Conservation (phyloP, 2,329 filamentous ascomycete species). For the Paramyrothecium roridum region DNA sequence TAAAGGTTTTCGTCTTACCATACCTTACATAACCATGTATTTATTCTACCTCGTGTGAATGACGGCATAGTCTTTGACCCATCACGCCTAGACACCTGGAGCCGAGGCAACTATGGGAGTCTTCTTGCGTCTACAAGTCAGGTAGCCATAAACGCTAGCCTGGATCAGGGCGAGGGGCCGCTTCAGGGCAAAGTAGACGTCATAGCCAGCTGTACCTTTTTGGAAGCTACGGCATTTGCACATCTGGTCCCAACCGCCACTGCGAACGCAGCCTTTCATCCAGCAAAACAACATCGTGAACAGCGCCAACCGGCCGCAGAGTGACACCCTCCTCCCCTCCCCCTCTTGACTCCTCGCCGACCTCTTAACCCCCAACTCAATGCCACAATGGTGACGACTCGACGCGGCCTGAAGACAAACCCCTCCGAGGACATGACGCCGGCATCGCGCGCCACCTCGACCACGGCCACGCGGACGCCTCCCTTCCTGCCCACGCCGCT, state of each 20-base stretch:
- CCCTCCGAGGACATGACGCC: conserved; percentile 9
- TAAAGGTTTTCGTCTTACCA: no score
- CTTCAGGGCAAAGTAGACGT: conserved; percentile 22
- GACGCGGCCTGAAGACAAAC: conserved; percentile 17
- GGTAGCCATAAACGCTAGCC: no score
- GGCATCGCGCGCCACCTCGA: conserved; percentile 5
- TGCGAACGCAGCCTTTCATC: neutral
- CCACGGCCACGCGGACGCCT: conserved; percentile 33
- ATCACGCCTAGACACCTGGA: no score
- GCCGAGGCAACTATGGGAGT: no score
- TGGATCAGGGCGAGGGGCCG: no score
- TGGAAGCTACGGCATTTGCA: conserved; percentile 8
- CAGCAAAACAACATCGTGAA: neutral
- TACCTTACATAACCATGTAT: no score
- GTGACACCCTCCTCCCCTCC: neutral
- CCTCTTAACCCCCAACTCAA: neutral
- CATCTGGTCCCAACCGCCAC: conserved; percentile 3
- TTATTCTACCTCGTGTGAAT: no score
- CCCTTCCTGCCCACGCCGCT: conserved; percentile 68
- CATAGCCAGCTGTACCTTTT: conserved; percentile 14
- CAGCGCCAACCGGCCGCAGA: no score
- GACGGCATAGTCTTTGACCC: no score
- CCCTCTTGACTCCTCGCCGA: conserved; percentile 1
- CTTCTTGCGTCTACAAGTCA: no score
- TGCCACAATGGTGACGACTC: conserved; percentile 21